Base-by-base conservation (phyloP, 306 rosid genomes). In the Prunus mongolica region DNA sequence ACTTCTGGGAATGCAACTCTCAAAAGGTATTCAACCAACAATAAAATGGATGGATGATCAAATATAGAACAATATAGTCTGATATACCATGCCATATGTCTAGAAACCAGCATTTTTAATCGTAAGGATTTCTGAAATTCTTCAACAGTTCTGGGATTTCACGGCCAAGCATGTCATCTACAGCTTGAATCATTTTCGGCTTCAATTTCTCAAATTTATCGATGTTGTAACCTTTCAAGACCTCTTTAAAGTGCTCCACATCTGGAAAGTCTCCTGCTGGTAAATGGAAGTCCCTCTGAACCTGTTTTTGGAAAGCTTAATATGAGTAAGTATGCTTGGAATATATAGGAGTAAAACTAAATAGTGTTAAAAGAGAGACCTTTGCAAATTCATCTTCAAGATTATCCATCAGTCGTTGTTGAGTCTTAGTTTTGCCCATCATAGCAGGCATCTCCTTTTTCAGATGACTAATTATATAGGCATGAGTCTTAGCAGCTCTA, bases 371-470 rank as follows among this genome's bases (percentile, higher is more conserved):
- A 49, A 51, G 12, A 34, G 2, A 12, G 1, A 83, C 89, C 85
- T 86, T 86, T 12, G 85, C 87, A 66, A 86, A 86, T 69, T 86
- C 89, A 4, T 80, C 83, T 86, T 80, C 87, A 20, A 86, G 89
- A 55, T 83, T 83, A n/a, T 86, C 89, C n/a, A 80, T 74, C 22
- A 86, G 85, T 30, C 84, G 78, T 49, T 83, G 84, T 64, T 86
- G 89, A 54, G 87, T 34, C 76, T 86, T 86, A 2, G 85, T 72
- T 80, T 83, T 86, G 20, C 89, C 85, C 83, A 86, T 86, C 85
- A 86, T 72, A 10, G 89, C 73, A 44, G 89, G 89, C 89, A 83
- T 86, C 78, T 86, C 89, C 38, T 86, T 86, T 77, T 79, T 86
- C 27, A 86, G 85, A 61, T 86, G 89, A 72, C 89, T 86, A 38